Evolutionary conservation across 129 eudicot genomes (phyloP), one percentile per base, ranked within the genome.

Genomic region (Chrysanthemum makinoi): DNA sequence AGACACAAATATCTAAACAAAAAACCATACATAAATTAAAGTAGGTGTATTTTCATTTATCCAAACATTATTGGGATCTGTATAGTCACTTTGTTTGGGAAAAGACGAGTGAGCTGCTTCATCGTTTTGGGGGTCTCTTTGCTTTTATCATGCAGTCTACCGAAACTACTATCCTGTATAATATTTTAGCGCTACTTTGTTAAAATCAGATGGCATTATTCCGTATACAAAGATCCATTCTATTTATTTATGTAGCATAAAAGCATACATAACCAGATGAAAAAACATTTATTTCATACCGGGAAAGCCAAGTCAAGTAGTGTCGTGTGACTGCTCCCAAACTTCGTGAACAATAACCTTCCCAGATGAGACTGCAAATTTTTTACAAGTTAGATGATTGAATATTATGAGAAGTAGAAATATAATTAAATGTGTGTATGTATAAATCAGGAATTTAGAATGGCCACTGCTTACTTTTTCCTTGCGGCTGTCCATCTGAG

Each of bases 41-140:
- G 33, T 3, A 3, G 33, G 2, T 3, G 33, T 28, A 3, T 28
- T 1, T 28, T 28, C 4, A 3, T 28, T 28, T 28, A 28, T 28
- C 33, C 33, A 48, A 9, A 65, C 15, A n/a, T 59, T 51, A 44
- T 69, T 70, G 98, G 98, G 75, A 87, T 66, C 84, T 93, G 95
- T 66, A 93, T 87, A 47, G 90, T 80, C 59, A 93, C 95, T 85
- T 89, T 89, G 81, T 93, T 93, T 3, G 96, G 95, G 54, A 93
- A 93, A 80, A 93, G 95, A 10, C 92, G 85, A 35, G 79, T 80
- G 77, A 93, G 91, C 75, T 83, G 95, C 87, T 93, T 89, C 90
- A 93, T 83, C 47, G 89, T 78, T 70, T 93, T 93, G 58, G 95
- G 91, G 22, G 87, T 83, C 58, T 93, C 95, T 81, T 93, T 89